These are phyloP conservation scores for Sungouiella blattae DNA, from an alignment of 805 yeast species.

Conservation along the genomic window DNA sequence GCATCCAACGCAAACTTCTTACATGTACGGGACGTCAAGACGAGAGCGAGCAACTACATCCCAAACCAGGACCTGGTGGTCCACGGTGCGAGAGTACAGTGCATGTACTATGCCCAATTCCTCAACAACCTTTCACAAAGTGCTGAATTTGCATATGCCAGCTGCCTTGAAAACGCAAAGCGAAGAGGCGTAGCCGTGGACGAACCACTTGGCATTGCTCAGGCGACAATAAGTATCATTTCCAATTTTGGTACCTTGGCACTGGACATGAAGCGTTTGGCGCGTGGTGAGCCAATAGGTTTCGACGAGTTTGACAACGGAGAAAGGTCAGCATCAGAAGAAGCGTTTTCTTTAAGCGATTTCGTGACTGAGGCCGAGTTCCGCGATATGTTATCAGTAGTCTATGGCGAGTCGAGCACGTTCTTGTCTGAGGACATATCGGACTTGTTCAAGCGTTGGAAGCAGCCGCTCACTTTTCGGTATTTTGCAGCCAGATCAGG, in stretches of 20 bases:
- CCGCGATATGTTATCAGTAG: conserved; percentile 4
- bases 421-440: conserved; percentile 19
- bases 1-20: conserved; percentile 5
- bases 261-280: conserved; percentile 43
- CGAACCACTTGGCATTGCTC: conserved; percentile 41
- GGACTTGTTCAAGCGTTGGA: conserved; percentile 44
- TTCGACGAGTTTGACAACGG: conserved; percentile 38
- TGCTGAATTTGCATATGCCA: conserved; percentile 32
- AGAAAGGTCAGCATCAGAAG: no score
- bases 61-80: conserved; percentile 53
- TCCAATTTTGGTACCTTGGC: conserved; percentile 31
- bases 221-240: conserved; percentile 36
- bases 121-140: conserved; percentile 15
- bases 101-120: conserved; percentile 54
- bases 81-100: conserved; percentile 53
- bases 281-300: conserved; percentile 44
- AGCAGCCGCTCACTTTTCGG: conserved; percentile 50
- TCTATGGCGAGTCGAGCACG: conserved; percentile 15
- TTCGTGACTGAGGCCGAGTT: conserved; percentile 10
- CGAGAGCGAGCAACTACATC: conserved; percentile 41
- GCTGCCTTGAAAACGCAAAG: conserved; percentile 44
- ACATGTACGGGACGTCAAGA: conserved; percentile 55
- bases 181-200: conserved; percentile 48
- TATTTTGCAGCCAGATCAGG: conserved; percentile 54
- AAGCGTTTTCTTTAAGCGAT: conserved; percentile 6